Percentiles rank a stretch among this genome's conserved stretches.
These are phyloP conservation scores for Penicillium sp. DNA, from an alignment of 2,329 filamentous ascomycete genomes.

Conservation along the genomic window DNA sequence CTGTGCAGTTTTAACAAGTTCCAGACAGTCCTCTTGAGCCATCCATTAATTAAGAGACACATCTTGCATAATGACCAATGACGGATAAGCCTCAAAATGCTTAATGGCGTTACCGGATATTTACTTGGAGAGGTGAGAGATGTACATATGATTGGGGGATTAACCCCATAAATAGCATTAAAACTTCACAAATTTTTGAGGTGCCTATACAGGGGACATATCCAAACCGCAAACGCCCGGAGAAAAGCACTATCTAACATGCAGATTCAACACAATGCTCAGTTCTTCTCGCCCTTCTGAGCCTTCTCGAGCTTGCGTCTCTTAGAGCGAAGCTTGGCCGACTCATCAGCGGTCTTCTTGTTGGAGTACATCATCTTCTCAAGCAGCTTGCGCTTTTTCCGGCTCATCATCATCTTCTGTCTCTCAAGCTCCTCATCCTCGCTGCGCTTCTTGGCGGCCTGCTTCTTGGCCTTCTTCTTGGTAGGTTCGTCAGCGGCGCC, in stretches of 20 bases:
- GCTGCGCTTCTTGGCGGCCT: slow-evolving; percentile 62
- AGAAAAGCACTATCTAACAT: slow-evolving; percentile 17
- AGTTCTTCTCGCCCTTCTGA: slow-evolving; percentile 9
- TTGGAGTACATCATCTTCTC: slow-evolving; percentile 98
- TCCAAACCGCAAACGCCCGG: slow-evolving; percentile 26
- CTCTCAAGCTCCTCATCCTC: slow-evolving; percentile 87
- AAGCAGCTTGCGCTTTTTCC: slow-evolving; percentile 95
- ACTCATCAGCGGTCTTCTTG: slow-evolving; percentile 87
- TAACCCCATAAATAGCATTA: slow-evolving; percentile 11
- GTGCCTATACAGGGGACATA: slow-evolving; percentile 30
- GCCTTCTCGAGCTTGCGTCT: slow-evolving; percentile 79
- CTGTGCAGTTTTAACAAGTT: no score
- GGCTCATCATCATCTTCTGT: slow-evolving; percentile 96
- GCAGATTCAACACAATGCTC: slow-evolving; percentile 7
- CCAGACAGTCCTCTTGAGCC: no score
- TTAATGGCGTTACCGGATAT: no score
- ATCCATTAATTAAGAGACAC: no score
- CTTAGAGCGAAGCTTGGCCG: slow-evolving; percentile 83
- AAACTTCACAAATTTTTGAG: slow-evolving; percentile 25
- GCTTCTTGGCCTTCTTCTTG: slow-evolving; percentile 68
- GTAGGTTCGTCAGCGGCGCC: slow-evolving; percentile 58
- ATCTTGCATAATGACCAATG: no score
- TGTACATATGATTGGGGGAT: slow-evolving; percentile 6
- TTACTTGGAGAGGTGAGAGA: not conserved
- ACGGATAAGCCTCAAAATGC: no score